Evolutionary conservation across 2,329 filamentous ascomycete genomes (phyloP), one percentile per base, ranked within the genome.

Genomic region (Colletotrichum zoysiae): DNA sequence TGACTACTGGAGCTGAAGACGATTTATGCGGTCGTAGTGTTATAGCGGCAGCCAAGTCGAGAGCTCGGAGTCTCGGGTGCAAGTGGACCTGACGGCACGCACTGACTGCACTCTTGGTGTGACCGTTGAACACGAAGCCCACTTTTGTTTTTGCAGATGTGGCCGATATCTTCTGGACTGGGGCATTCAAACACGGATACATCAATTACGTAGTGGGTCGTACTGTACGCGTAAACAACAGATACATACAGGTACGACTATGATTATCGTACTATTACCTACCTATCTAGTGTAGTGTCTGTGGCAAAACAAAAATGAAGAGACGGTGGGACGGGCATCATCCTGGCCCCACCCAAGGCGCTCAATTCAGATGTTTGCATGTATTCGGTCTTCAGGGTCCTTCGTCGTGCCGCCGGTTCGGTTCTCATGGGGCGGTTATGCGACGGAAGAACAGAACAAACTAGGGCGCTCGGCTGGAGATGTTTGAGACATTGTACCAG

Each of bases 41-140:
- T 70, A 55, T 65, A 60, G 65, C 53, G 59, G 58, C 53, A 53
- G 38, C 58, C 68, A 46, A 70, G 55, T 71, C 30, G 58, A 71
- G 23, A 23, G 59, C 38, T 64, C 69, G 69, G 65, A 64, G 46
- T 51, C 65, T 53, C 67, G 67, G 67, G 61, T 73, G 56, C 30
- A 58, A 50, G 70, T 67, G 67, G 70, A 44, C 50, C 70, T 67
- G 33, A 57, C 42, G 51, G 7, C 18, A 44, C 1, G 67, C 50
- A 23, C 18, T 46, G 26, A 58, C 26, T 26, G n/a, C 26, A 26
- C 26, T 23, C 69, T 64, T 70, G 61, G 70, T 71, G 71, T 67
- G 66, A 71, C 61, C 53, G 57, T 60, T 67, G 70, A 58, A 73
- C 70, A 71, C 61, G 70, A 71, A 73, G 56, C 46, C 67, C 56